Conservation (phyloP, 345 rosid genomes). For the Bruguiera gymnorhiza region DNA sequence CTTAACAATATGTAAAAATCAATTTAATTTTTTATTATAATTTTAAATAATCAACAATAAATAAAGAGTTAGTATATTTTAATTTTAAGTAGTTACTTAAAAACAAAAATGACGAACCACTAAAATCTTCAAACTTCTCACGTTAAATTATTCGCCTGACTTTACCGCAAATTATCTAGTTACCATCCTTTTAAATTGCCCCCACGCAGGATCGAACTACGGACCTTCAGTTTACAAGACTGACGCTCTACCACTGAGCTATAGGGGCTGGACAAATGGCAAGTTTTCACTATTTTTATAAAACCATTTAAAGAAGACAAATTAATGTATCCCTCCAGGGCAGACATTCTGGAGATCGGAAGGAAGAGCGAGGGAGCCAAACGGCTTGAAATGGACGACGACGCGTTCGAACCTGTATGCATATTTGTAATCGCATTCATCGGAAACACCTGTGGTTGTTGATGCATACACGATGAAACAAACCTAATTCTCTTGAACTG, state of each 20-base stretch:
- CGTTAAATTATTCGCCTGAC: too few relatives aligned
- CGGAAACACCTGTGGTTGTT: background rate
- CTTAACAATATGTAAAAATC: too few relatives aligned
- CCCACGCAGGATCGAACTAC: slow-evolving; percentile 74
- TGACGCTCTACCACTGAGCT: slow-evolving; percentile 71
- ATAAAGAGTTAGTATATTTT: too few relatives aligned
- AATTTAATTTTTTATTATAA: too few relatives aligned
- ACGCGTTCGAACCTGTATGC: slow-evolving; percentile 58
- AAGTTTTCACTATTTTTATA: too few relatives aligned
- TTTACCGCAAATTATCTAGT: too few relatives aligned
- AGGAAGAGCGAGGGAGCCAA: background rate
- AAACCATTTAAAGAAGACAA: too few relatives aligned
- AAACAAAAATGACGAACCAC: too few relatives aligned
- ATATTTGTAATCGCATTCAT: background rate
- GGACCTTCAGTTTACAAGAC: slow-evolving; percentile 81
- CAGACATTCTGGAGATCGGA: background rate
- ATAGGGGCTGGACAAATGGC: background rate
- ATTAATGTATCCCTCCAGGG: too few relatives aligned
- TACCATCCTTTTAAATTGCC: slow-evolving; percentile 22
- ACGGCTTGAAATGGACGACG: slow-evolving; percentile 36
- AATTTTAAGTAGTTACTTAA: too few relatives aligned
- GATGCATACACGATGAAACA: background rate
- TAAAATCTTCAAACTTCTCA: too few relatives aligned
- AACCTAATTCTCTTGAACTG: background rate
- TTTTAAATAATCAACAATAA: too few relatives aligned